phyloP scores from a whole-genome alignment of 352 stramenopile species.

The Pythium sp. region DNA sequence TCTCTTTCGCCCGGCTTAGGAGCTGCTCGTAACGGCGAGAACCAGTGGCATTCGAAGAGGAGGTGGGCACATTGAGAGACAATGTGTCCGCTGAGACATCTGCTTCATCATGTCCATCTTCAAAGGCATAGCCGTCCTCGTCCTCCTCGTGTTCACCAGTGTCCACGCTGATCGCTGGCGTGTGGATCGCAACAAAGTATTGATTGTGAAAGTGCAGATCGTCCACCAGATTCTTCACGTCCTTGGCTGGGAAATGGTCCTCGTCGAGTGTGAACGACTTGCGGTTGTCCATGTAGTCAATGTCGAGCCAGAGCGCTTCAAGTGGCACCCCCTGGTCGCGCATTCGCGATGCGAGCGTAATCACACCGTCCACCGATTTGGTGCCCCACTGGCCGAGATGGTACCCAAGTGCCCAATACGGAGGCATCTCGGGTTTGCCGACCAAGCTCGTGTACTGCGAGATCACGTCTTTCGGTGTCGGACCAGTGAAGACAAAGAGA shows the following conservation, averaged over 20 bases:
- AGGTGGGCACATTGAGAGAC: constrained; percentile 1
- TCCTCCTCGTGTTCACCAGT: not conserved
- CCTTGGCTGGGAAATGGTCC: constrained; percentile 35
- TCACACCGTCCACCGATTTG: constrained; percentile 31
- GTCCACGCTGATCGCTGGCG: constrained; percentile 49
- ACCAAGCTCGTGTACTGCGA: constrained; percentile 75
- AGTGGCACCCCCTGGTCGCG: constrained; percentile 49
- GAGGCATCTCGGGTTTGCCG: constrained; percentile 69
- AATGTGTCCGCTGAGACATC: not conserved
- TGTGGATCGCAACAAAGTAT: constrained; percentile 71
- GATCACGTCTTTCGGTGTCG: constrained; percentile 51
- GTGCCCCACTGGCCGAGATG: constrained; percentile 56
- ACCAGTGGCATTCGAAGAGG: not conserved
- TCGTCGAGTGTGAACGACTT: constrained; percentile 67
- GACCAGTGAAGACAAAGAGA: constrained; percentile 73
- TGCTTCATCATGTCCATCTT: not conserved
- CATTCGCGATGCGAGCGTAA: constrained; percentile 37
- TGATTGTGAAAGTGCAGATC: constrained; percentile 82
- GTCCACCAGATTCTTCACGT: constrained; percentile 59
- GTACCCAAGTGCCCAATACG: constrained; percentile 86
- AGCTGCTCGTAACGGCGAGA: constrained; percentile 15
- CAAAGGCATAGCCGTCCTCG: not conserved
- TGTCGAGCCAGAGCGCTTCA: constrained; percentile 79
- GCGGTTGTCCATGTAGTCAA: constrained; percentile 54
- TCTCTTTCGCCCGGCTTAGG: constrained; percentile 33